phyloP scores from a whole-genome alignment of 202 grass and related monocot genomes.

The Dendrocalamus latiflorus region DNA sequence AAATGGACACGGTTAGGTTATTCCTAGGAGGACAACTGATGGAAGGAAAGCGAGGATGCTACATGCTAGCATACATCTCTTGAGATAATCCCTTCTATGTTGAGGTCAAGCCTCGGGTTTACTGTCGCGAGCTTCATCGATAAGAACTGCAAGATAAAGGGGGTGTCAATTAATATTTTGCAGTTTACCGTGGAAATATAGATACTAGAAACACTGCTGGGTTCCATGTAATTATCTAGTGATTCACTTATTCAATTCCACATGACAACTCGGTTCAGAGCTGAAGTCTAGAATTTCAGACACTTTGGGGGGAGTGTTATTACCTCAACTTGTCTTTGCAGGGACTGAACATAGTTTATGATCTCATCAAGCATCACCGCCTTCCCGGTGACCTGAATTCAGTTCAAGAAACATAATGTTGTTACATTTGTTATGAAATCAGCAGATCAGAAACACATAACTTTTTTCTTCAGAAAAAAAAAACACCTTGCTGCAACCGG shows the following conservation, averaged over 20 bases:
- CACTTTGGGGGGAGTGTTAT: neutral
- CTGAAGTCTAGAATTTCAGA: neutral
- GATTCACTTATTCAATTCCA: neutral
- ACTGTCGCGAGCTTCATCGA: conserved; percentile 95
- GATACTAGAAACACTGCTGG: neutral
- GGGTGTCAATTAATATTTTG: conserved; percentile 11
- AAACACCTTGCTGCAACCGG: conserved; percentile 78
- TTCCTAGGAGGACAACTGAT: neutral
- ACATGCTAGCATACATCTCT: conserved; percentile 60
- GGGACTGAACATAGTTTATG: conserved; percentile 86
- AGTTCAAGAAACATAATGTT: neutral
- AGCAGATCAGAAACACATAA: neutral
- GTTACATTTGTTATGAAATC: conserved; percentile 14
- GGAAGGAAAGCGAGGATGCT: conserved; percentile 4
- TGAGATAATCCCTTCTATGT: conserved; percentile 74
- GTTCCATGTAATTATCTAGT: neutral
- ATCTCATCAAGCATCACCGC: conserved; percentile 89
- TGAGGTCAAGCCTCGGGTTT: conserved; percentile 81
- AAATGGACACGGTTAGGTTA: neutral
- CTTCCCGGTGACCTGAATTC: conserved; percentile 72
- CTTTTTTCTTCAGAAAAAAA: neutral
- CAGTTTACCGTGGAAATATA: neutral
- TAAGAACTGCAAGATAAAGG: conserved; percentile 57
- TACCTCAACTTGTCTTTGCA: conserved; percentile 92
- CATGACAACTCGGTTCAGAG: neutral